phyloP scores from a whole-genome alignment of 495 filamentous ascomycete species.

The Aspergillus steynii region DNA sequence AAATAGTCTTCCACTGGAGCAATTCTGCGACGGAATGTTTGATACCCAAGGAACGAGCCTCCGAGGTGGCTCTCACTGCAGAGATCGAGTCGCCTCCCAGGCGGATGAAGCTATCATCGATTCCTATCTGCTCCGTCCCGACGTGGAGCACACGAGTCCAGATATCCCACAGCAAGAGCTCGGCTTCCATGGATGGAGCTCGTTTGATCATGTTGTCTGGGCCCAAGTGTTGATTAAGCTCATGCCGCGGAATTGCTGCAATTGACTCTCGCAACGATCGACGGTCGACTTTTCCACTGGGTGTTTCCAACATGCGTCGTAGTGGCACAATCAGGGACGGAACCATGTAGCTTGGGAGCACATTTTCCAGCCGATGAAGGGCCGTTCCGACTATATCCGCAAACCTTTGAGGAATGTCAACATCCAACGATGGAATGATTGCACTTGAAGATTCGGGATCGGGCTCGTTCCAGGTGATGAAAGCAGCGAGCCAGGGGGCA shows the following conservation, averaged over 20 bases:
- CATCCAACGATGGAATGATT: background rate
- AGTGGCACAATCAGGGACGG: background rate
- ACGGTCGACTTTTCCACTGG: conserved; percentile 35
- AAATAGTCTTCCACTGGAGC: background rate
- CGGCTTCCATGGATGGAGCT: background rate
- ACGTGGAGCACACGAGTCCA: conserved; percentile 1
- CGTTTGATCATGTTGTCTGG: background rate
- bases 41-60: background rate
- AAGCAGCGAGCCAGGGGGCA: background rate
- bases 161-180: background rate
- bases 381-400: background rate
- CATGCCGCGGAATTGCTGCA: background rate
- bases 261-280: conserved; percentile 20
- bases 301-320: background rate
- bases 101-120: conserved; percentile 7
- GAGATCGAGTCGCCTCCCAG: conserved; percentile 11
- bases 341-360: conserved; percentile 2
- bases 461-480: background rate
- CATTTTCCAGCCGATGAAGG: background rate
- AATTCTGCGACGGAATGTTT: conserved; percentile 1
- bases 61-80: background rate
- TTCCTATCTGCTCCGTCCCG: background rate
- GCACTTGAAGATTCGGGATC: background rate
- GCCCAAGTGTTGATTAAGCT: background rate
- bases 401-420: background rate